Base-by-base conservation (phyloP, 2,329 filamentous ascomycete species). In the Acrocalymma vagum region DNA sequence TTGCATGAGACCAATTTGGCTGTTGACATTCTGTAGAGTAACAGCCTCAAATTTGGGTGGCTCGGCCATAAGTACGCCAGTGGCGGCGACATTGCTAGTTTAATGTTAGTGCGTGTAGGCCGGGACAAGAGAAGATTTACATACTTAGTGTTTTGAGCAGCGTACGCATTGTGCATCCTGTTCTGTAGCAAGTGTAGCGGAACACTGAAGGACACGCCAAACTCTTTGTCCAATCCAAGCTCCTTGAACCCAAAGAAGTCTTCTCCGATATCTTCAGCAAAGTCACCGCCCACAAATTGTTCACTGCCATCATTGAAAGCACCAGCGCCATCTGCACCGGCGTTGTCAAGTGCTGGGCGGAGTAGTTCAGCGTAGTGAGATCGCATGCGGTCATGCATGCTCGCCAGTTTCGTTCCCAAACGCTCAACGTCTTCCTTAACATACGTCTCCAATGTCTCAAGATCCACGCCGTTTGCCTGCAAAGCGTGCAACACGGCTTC, bases 241-340 rank as follows among this genome's bases (percentile, higher is more conserved):
- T 95, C 92, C 65, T 91, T 92, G 81, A 99, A 97, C 18, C 94
- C 94, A 63, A 99, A 99, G 81, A 96, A 99, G 73, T 99, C 94
- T 75, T 99, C 94, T 47, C 92, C 93, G 9, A 99, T 87, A 58
- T 99, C 94, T 67, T 96, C 94, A 1, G 94, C 94, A 67, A 99
- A 99, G 70, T 99, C 94, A 48, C 94, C 94, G 29, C 89, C 90
- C 31, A 96, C 86, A 58, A 97, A 99, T 65, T 97, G 94, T 52
- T 99, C 94, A 69, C 91, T 96, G 52, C 92, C 93, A 60, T 99
- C 94, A 49, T 95, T 90, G 78, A 99, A 99, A 6, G 91, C 89
- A 41, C 87, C 88, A 4, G 87, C 91, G 23, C 92, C 94, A 63
- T 97, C 94, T 21, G 83, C 82, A 23, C 88, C 87, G 29, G 82